A percentile compares a stretch with the other conserved stretches of the same genome.
These are phyloP conservation scores for Suhomyces pyralidae DNA, from an alignment of 805 yeast genomes.

Conservation along the genomic window DNA sequence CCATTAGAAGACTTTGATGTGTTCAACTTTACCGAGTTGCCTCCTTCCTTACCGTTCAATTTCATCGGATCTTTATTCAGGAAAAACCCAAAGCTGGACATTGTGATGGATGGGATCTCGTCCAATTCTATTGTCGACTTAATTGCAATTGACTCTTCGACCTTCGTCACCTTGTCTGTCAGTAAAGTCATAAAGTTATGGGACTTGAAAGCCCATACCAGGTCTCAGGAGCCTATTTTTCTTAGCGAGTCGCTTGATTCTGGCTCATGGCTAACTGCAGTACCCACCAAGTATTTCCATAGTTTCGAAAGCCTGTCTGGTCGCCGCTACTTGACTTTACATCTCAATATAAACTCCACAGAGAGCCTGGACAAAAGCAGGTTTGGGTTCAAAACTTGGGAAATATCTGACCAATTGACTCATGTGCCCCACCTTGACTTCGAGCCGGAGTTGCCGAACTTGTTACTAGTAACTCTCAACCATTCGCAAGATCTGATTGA, in stretches of 20 bases:
- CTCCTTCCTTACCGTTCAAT: constrained; percentile 32
- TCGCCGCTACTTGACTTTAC: constrained; percentile 15
- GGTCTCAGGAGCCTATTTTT: constrained; percentile 12
- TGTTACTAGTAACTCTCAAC: constrained; percentile 1
- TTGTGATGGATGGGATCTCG: constrained; percentile 35
- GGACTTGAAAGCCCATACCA: constrained; percentile 44
- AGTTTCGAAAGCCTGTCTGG: constrained; percentile 7
- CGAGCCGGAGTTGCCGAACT: constrained; percentile 17
- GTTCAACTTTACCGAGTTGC: constrained; percentile 50
- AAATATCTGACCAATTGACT: constrained; percentile 10
- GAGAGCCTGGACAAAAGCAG: constrained; percentile 14
- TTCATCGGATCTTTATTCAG: constrained; percentile 22
- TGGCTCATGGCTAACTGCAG: constrained; percentile 25
- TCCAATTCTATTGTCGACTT: constrained; percentile 44
- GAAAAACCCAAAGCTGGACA: constrained; percentile 12
- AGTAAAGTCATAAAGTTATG: constrained; percentile 57
- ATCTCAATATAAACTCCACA: constrained; percentile 14
- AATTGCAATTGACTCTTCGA: constrained; percentile 32
- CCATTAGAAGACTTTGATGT: constrained; percentile 37
- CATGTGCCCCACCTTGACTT: constrained; percentile 15
- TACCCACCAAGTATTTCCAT: constrained; percentile 32
- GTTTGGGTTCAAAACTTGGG: constrained; percentile 23
- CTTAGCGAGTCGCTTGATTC: constrained; percentile 13
- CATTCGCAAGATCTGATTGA: background rate
- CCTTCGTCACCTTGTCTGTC: constrained; percentile 51